Evolutionary conservation across 2,329 filamentous ascomycete genomes (phyloP), one percentile per base, ranked within the genome.

Genomic region (Zarea fungicola): DNA sequence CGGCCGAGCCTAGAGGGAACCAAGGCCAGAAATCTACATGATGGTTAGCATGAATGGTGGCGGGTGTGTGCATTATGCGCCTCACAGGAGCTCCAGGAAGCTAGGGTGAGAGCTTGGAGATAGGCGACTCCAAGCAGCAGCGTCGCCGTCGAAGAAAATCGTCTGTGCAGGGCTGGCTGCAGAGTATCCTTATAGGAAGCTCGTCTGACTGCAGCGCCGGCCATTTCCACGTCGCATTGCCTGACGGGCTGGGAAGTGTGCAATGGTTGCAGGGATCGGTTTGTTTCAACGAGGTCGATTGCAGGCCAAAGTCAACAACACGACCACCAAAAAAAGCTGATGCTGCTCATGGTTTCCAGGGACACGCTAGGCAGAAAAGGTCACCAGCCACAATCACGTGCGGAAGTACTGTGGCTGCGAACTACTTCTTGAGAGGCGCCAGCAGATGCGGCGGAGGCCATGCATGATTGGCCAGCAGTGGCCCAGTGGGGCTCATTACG

Each of bases 111-210:
- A 42, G 89, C 80, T 62, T 89, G 80, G 31, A 80, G 48, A 65
- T 93, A 95, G 62, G 88, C 89, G 49, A 89, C 73, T 41, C 76
- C 69, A 9, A 93, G 70, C 13, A 90, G 74, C 54, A 88, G 72
- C 13, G 80, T 76, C 41, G 86, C 85, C 11, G 89, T 89, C 54
- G 83, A 84, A 42, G 86, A 85, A 69, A 96, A 97, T 60, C 90
- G 82, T 60, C 87, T 79, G 67, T 97, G 92, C 55, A 96, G 74
- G 45, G 87, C 84, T 42, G 92, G 91, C 53, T 92, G 95, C 58
- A 96, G 73, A 66, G 95, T 95, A 71, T 96, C 89, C 74, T 89
- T 86, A 70, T 96, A 95, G 42, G 78, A 74, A 60, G 73, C 70
- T 62, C 65, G 78, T 75, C 74, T 81, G 70, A 72, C 76, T 63